These are phyloP conservation scores for Sesbania bispinosa DNA, from an alignment of 306 rosid species.

Conservation along the genomic window DNA sequence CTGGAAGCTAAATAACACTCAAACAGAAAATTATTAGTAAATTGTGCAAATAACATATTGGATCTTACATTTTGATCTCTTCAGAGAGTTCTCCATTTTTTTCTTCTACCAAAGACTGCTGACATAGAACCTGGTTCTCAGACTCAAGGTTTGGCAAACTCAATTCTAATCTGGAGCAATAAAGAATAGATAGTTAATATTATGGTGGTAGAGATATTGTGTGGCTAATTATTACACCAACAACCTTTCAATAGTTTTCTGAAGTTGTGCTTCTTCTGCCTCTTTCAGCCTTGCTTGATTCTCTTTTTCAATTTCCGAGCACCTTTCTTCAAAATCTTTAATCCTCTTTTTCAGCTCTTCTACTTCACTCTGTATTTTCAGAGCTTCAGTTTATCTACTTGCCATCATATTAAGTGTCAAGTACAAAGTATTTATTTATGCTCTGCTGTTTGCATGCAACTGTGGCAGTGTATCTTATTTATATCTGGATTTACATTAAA, in stretches of 20 bases:
- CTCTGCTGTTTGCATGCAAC: background rate
- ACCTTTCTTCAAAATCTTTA: conserved; percentile 57
- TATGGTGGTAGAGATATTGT: conserved; percentile 21
- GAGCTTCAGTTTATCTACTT: background rate
- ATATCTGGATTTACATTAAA: background rate
- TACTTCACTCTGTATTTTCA: conserved; percentile 53
- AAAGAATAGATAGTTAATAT: conserved; percentile 29
- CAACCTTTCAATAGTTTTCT: conserved; percentile 75
- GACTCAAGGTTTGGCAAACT: conserved; percentile 81
- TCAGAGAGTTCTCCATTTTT: conserved; percentile 67
- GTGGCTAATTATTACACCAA: conserved; percentile 13
- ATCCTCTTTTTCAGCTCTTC: conserved; percentile 57
- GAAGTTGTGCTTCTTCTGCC: conserved; percentile 80
- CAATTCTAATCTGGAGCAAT: conserved; percentile 63
- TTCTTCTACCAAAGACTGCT: conserved; percentile 71
- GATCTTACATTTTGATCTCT: conserved; percentile 60
- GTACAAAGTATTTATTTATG: background rate
- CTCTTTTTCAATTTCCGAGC: conserved; percentile 42
- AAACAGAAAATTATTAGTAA: background rate
- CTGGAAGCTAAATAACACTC: background rate
- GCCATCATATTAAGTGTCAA: conserved; percentile 1
- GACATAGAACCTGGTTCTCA: conserved; percentile 87
- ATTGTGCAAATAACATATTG: background rate
- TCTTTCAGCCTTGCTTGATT: conserved; percentile 58
- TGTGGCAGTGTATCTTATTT: conserved; percentile 9